Percentiles rank a stretch among this genome's conserved stretches.
phyloP scores from a whole-genome alignment of 2,329 filamentous ascomycete species.

The Xylariaceae sp. region DNA sequence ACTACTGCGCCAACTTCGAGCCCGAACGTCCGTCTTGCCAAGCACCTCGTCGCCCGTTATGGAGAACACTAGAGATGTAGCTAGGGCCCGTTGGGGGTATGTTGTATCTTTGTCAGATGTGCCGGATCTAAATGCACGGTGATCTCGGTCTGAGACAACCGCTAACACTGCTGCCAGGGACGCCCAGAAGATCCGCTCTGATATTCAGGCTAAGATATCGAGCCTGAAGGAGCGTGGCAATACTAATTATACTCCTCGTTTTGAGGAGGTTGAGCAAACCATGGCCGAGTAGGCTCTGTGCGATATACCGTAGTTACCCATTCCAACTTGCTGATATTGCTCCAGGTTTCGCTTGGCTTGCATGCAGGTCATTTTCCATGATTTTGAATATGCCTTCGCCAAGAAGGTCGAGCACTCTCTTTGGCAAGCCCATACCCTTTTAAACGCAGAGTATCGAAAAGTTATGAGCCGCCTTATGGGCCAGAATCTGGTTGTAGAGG shows the following conservation, averaged over 20 bases:
- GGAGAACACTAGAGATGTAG: conserved; percentile 33
- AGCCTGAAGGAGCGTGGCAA: conserved; percentile 34
- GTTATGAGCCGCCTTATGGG: conserved; percentile 60
- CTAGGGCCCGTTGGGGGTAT: conserved; percentile 34
- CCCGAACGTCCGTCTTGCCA: conserved; percentile 7
- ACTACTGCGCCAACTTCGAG: conserved; percentile 9
- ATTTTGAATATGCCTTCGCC: conserved; percentile 67
- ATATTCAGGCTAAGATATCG: conserved; percentile 29
- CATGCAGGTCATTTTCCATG: conserved; percentile 71
- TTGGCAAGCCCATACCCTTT: conserved; percentile 77
- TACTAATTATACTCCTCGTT: conserved; percentile 34
- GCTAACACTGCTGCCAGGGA: conserved; percentile 27
- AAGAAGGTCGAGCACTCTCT: conserved; percentile 70
- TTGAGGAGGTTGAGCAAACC: conserved; percentile 37
- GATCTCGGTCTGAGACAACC: background rate
- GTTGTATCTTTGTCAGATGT: conserved; percentile 13
- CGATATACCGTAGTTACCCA: background rate
- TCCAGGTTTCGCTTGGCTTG: conserved; percentile 70
- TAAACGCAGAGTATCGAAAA: conserved; percentile 79
- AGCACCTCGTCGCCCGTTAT: conserved; percentile 19
- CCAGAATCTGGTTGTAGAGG: conserved; percentile 59
- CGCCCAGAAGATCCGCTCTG: conserved; percentile 35
- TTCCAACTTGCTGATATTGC: conserved; percentile 19
- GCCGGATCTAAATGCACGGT: conserved; percentile 1
- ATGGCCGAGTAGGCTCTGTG: conserved; percentile 36